A percentile compares a stretch with the other conserved stretches of the same genome.
These are phyloP conservation scores for Pleoardoris graminearum DNA, from an alignment of 2,329 filamentous ascomycete genomes.

Conservation along the genomic window DNA sequence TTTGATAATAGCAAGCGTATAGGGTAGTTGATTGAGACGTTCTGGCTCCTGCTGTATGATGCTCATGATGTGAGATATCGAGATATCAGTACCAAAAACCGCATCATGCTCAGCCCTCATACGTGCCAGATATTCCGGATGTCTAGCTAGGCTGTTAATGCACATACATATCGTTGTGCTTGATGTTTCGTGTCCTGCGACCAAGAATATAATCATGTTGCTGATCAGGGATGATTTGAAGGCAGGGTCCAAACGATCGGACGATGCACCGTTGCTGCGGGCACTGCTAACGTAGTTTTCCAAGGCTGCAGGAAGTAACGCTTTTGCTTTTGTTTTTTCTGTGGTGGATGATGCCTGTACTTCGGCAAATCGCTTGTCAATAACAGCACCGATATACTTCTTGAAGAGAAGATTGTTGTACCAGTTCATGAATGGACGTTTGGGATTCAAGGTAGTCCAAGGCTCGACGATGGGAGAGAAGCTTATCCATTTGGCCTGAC, in stretches of 20 bases:
- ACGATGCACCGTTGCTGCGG: not conserved
- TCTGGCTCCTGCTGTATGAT: conserved; percentile 32
- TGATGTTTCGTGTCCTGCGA: conserved; percentile 38
- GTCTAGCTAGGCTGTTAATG: conserved; percentile 20
- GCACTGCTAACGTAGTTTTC: conserved; percentile 1
- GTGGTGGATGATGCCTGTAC: not conserved
- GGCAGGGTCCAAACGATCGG: not conserved
- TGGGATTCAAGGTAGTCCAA: conserved; percentile 8
- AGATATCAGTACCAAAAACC: conserved; percentile 25
- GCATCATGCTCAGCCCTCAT: conserved; percentile 31
- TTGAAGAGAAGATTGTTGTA: conserved; percentile 13
- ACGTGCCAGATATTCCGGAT: conserved; percentile 19
- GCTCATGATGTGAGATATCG: conserved; percentile 32
- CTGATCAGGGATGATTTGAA: conserved; percentile 1
- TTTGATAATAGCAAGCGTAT: conserved; percentile 22
- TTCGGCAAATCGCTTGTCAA: conserved; percentile 14
- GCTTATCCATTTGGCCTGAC: conserved; percentile 9
- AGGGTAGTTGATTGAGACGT: conserved; percentile 29
- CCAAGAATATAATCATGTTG: conserved; percentile 25
- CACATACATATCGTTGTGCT: conserved; percentile 31
- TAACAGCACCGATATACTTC: conserved; percentile 11
- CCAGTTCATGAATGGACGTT: conserved; percentile 11
- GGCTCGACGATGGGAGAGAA: conserved; percentile 9
- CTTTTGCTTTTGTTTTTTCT: conserved; percentile 6
- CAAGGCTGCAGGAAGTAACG: conserved; percentile 7